Percentiles rank a stretch among this genome's conserved stretches.
Conservation (phyloP, 2,329 filamentous ascomycete species). For the Xylaria sp. region DNA sequence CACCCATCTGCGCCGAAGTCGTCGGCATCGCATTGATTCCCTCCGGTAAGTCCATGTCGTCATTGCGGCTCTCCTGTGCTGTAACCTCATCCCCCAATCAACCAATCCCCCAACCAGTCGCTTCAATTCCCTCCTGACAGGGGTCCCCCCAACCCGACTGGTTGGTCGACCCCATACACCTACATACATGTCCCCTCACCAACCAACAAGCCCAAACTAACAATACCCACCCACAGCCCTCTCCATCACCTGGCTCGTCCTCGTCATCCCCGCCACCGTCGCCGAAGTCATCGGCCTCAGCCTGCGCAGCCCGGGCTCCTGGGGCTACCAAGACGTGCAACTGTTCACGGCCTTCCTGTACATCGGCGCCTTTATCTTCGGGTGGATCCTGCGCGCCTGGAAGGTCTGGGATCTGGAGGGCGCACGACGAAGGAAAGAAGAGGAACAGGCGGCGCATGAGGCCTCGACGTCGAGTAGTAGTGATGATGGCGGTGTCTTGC, state of each 20-base stretch:
- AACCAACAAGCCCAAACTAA: not conserved
- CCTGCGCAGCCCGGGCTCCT: slow-evolving; percentile 40
- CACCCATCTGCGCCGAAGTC: slow-evolving; percentile 67
- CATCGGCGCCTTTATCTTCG: slow-evolving; percentile 46
- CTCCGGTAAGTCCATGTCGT: slow-evolving; percentile 39
- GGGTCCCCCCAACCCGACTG: no score
- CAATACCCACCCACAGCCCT: slow-evolving; percentile 38
- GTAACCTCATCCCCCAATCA: not conserved
- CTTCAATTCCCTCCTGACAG: no score
- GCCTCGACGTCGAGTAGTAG: slow-evolving; percentile 4
- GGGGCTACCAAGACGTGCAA: slow-evolving; percentile 49
- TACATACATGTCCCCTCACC: not conserved
- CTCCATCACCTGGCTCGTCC: slow-evolving; percentile 65
- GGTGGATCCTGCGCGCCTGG: slow-evolving; percentile 41
- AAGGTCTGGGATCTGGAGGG: slow-evolving; percentile 36
- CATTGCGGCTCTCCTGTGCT: not conserved
- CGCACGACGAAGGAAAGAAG: slow-evolving; percentile 14
- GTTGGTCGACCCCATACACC: no score
- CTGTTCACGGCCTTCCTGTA: slow-evolving; percentile 59
- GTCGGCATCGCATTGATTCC: slow-evolving; percentile 65
- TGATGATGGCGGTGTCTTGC: no score
- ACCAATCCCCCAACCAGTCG: no score
- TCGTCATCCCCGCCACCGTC: slow-evolving; percentile 66
- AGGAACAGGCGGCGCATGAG: slow-evolving; percentile 28
- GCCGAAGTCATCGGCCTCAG: slow-evolving; percentile 59